A percentile compares a stretch with the other conserved stretches of the same genome.
Evolutionary conservation across 306 rosid species (phyloP).

Genomic region (Ormosia semicastrata): DNA sequence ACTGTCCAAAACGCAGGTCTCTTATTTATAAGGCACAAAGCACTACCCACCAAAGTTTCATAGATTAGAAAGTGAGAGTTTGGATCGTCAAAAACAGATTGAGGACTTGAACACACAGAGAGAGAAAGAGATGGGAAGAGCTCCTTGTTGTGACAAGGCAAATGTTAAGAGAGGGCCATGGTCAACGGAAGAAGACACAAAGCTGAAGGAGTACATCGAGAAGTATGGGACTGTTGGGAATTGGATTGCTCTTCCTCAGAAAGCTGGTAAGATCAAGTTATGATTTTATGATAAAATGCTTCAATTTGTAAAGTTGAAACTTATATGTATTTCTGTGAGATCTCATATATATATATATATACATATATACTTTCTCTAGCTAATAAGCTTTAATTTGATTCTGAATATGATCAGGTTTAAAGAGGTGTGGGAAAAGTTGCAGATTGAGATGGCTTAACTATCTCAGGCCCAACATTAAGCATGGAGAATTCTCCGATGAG

Average conservation of each 20-base stretch:
- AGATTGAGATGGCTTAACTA: slow-evolving; percentile 98
- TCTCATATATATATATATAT: not conserved
- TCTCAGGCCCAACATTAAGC: slow-evolving; percentile 95
- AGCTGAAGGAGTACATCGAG: slow-evolving; percentile 76
- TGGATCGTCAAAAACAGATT: slow-evolving; percentile 34
- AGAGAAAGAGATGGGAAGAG: slow-evolving; percentile 77
- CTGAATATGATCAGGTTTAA: slow-evolving; percentile 54
- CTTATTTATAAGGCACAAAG: slow-evolving; percentile 33
- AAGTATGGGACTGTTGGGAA: slow-evolving; percentile 94
- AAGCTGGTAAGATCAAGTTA: slow-evolving; percentile 59
- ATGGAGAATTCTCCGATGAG: slow-evolving; percentile 90
- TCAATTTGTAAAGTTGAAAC: not conserved
- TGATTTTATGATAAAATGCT: slow-evolving; percentile 6
- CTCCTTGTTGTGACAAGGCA: slow-evolving; percentile 98
- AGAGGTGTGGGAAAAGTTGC: slow-evolving; percentile 97
- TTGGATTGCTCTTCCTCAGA: slow-evolving; percentile 98
- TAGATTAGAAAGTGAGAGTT: slow-evolving; percentile 43
- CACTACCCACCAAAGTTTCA: slow-evolving; percentile 40
- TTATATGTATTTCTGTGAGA: not conserved
- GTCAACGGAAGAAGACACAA: slow-evolving; percentile 94
- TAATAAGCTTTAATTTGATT: not conserved
- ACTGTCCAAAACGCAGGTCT: slow-evolving; percentile 37
- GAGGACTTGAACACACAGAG: not conserved
- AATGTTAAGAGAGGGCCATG: slow-evolving; percentile 98
- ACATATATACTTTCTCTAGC: not conserved